Evolutionary conservation across 2,329 filamentous ascomycete species (phyloP), one percentile per base, ranked within the genome.

Genomic region (Fusarium solani-melongenae): DNA sequence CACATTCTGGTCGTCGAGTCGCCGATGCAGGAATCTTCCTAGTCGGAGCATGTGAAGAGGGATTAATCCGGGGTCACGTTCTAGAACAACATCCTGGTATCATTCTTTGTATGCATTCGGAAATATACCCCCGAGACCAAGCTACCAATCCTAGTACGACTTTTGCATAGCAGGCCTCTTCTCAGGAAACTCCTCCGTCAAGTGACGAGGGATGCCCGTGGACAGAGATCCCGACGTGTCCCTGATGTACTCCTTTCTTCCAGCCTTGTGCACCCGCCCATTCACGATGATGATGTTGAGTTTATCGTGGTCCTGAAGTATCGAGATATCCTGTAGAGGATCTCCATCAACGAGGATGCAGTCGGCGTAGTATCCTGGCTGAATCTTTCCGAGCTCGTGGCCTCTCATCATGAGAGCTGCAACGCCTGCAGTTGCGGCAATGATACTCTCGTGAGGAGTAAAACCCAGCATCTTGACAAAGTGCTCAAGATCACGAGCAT

Each of bases 401-500:
- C 31, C 31, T 9, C 51, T 56, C 51, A 56, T 56, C 51, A 56
- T 33, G 7, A 56, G 31, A 22, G 51, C 31, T 22, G 51, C 51
- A 15, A 56, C 31, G 8, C 31, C 53, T 5, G 53, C 31, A 6
- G 33, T 57, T 2, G 31, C 29, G 29, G 64, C 31, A 44, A 61
- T 22, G n/a, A 11, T 41, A 44, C 53, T 36, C 33, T 57, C 20
- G 10, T 36, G 53, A 24, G 53, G 65, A 2, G 61, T 58, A 22
- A 69, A 64, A 1, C 60, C 70, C 2, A 72, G 29, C 11, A 71
- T 49, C 24, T 71, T 73, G 55, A 71, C 59, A 29, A 73, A 73
- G 24, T 73, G 67, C 41, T 73, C 70, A n/a, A 74, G 64, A 39
- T 73, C 66, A 6, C 67, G 20, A 10, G 65, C 64, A 51, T 70